phyloP scores from a whole-genome alignment of 768 basidiomycete species.

The Leucogyrophana mollusca region DNA sequence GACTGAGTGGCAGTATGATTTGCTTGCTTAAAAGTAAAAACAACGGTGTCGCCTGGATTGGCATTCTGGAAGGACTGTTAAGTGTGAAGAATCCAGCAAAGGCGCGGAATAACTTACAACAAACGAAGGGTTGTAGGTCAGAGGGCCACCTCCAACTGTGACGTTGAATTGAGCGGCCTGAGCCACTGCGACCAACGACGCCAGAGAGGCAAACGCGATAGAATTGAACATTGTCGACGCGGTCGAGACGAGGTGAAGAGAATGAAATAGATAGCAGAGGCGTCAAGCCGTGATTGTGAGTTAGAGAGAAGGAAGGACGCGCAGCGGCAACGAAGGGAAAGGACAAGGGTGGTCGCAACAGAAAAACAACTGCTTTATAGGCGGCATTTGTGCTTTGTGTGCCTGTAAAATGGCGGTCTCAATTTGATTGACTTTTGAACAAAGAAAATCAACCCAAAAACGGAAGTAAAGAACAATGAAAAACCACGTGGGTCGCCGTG shows the following conservation, averaged over 20 bases:
- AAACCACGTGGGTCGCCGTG: no score
- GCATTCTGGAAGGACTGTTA: slow-evolving; percentile 35
- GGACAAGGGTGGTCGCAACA: background rate
- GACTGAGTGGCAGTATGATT: slow-evolving; percentile 64
- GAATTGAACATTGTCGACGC: slow-evolving; percentile 1
- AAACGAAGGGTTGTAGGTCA: slow-evolving; percentile 9
- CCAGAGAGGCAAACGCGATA: slow-evolving; percentile 3
- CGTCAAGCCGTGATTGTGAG: slow-evolving; percentile 3
- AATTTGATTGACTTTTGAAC: no score
- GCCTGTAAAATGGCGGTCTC: no score
- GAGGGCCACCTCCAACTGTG: slow-evolving; percentile 13
- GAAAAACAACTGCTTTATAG: slow-evolving; percentile 2
- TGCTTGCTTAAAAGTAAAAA: slow-evolving; percentile 53
- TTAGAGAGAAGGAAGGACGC: background rate
- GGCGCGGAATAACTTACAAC: slow-evolving; percentile 20
- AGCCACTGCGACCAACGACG: background rate
- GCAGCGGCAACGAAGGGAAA: slow-evolving; percentile 5
- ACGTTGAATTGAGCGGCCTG: slow-evolving; percentile 11
- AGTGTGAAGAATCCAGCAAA: no score
- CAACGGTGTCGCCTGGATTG: slow-evolving; percentile 42
- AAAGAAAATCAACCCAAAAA: no score
- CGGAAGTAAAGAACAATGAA: no score
- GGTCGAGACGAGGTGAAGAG: background rate
- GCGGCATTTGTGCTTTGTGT: slow-evolving; percentile 1
- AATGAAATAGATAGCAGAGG: slow-evolving; percentile 6